These are phyloP conservation scores for Boletus rubescentipes DNA, from an alignment of 768 basidiomycete species.

Conservation along the genomic window DNA sequence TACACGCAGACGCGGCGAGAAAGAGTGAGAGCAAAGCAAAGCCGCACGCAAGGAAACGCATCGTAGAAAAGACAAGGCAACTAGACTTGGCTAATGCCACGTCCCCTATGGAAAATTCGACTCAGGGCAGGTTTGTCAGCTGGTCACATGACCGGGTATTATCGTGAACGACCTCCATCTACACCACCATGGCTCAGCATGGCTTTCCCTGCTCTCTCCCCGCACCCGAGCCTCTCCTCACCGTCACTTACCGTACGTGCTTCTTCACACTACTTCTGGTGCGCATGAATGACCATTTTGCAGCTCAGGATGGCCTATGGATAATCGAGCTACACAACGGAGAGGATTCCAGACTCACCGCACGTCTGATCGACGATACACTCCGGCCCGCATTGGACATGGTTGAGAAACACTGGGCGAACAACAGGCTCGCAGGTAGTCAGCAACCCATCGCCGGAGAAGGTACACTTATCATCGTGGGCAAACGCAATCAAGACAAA, in stretches of 20 bases:
- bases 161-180: too few species aligned
- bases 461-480: conserved; percentile 77
- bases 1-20: conserved; percentile 33
- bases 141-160: conserved; percentile 17
- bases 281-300: neutral
- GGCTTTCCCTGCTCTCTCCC: conserved; percentile 49
- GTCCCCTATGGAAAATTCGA: conserved; percentile 22
- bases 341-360: conserved; percentile 67
- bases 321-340: conserved; percentile 81
- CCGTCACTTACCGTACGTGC: conserved; percentile 63
- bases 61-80: conserved; percentile 8
- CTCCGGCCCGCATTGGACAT: conserved; percentile 69
- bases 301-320: conserved; percentile 59
- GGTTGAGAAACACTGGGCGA: conserved; percentile 72
- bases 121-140: conserved; percentile 27
- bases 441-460: conserved; percentile 43
- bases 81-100: conserved; percentile 16
- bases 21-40: conserved; percentile 30
- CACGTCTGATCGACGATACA: conserved; percentile 53
- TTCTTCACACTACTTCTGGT: neutral
- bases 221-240: conserved; percentile 49
- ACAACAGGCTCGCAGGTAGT: conserved; percentile 44
- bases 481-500: conserved; percentile 74
- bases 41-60: conserved; percentile 36
- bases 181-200: conserved; percentile 7